Conservation (phyloP, 371 early-diverging fungal genomes). For the Entomophthora muscae region DNA sequence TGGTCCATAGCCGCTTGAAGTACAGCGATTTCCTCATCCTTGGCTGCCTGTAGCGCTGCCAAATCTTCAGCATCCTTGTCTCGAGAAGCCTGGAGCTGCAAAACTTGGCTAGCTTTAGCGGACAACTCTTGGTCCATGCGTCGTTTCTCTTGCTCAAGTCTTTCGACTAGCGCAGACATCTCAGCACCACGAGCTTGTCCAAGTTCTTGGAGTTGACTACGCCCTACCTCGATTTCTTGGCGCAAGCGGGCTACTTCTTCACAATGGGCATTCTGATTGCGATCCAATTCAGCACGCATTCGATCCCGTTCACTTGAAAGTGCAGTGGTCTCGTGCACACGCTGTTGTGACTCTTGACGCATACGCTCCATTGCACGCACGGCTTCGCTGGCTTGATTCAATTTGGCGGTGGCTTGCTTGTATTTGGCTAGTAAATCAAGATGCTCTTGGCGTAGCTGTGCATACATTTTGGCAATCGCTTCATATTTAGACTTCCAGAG, state of each 20-base stretch:
- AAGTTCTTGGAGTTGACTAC: constrained; percentile 56
- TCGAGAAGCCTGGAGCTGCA: neutral
- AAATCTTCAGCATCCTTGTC: neutral
- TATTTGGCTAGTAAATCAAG: constrained; percentile 78
- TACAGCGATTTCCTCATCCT: constrained; percentile 79
- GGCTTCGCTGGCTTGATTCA: constrained; percentile 57
- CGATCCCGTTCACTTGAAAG: constrained; percentile 64
- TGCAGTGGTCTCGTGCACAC: constrained; percentile 69
- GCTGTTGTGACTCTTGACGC: constrained; percentile 44
- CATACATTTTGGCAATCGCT: constrained; percentile 81
- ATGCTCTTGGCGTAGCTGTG: constrained; percentile 90
- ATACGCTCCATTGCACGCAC: constrained; percentile 52
- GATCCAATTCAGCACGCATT: constrained; percentile 50
- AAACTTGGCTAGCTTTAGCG: neutral
- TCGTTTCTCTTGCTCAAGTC: constrained; percentile 59
- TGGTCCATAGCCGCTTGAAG: constrained; percentile 92
- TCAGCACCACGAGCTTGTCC: constrained; percentile 59
- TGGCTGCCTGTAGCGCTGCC: constrained; percentile 14
- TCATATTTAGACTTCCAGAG: constrained; percentile 86
- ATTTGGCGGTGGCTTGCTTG: constrained; percentile 62
- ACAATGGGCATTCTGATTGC: constrained; percentile 38
- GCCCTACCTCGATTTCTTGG: constrained; percentile 55
- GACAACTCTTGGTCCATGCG: constrained; percentile 35
- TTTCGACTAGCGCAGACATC: constrained; percentile 46
- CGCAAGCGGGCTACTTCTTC: constrained; percentile 65